A percentile compares a stretch with the other conserved stretches of the same genome.
phyloP scores from a whole-genome alignment of 2,329 filamentous ascomycete species.

The Sporothrix luriei region DNA sequence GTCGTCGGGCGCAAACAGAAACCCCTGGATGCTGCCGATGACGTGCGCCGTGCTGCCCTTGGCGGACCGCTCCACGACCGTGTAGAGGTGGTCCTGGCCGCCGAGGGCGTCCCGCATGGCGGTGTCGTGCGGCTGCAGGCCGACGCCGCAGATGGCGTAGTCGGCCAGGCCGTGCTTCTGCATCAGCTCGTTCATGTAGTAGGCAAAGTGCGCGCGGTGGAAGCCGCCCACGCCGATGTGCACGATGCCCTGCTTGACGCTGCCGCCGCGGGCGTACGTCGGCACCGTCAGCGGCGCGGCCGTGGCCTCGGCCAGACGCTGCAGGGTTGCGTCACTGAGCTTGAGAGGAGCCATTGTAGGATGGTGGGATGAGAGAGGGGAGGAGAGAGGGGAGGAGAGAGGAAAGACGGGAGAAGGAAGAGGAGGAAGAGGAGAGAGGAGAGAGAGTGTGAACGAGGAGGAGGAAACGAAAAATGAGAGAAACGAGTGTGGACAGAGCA shows the following conservation, averaged over 20 bases:
- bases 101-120: conserved; percentile 55
- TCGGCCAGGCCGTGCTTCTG: conserved; percentile 50
- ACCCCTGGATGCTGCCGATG: conserved; percentile 56
- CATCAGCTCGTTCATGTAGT: conserved; percentile 55
- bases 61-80: conserved; percentile 57
- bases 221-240: conserved; percentile 59
- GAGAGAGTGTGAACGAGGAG: background rate
- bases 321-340: conserved; percentile 47
- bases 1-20: conserved; percentile 56
- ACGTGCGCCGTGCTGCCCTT: conserved; percentile 53
- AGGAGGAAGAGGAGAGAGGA: background rate
- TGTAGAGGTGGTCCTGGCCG: conserved; percentile 56
- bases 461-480: background rate
- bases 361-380: background rate
- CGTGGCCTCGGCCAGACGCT: conserved; percentile 40
- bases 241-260: conserved; percentile 57
- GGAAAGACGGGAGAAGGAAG: too few relatives aligned
- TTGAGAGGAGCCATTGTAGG: conserved; percentile 39
- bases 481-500: background rate
- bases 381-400: background rate
- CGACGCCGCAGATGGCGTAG: conserved; percentile 57
- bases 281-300: conserved; percentile 44
- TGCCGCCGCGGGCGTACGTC: conserved; percentile 48
- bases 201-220: conserved; percentile 57
- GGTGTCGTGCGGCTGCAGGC: conserved; percentile 54